Evolutionary conservation across 2,329 filamentous ascomycete species (phyloP), one percentile per base, ranked within the genome.

Genomic region (Clarireedia hainanense): DNA sequence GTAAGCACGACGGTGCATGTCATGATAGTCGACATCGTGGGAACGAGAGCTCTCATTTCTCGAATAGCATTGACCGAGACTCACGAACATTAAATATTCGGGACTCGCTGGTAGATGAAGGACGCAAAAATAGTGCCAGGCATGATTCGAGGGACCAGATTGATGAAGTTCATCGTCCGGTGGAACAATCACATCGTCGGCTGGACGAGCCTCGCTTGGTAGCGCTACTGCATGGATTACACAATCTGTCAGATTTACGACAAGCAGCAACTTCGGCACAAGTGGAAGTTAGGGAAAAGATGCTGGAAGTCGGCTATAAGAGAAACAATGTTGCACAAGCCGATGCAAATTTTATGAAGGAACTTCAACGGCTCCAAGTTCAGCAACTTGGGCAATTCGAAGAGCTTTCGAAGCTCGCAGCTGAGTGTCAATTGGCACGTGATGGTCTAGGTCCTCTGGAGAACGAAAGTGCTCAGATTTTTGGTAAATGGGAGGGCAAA

Each of bases 291-390:
- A 57, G 64, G n/a, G 47, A 65, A 37, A 64, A 62, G 27, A 59
- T 57, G 45, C 58, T 63, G 4, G 58, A 64, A 47, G 63, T 60
- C n/a, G 53, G 50, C 1, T 53, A 60, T 47, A 59, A 64, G 50
- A 52, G 63, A 50, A 45, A 60, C 5, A 40, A 55, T 34, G 59
- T 65, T 3, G 64, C 59, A 50, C 36, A 47, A 12, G 53, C 53
- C 1, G 64, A 66, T 47, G 61, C 54, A 12, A 59, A 58, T 34
- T 63, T 65, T 26, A 65, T 66, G 63, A 57, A 50, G 36, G 59
- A 61, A 47, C 14, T 65, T 17, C 64, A 66, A 54, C 17, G 39
- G 42, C 45, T 64, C 6, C 51, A 53, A 30, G 62, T 59, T 15
- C 47, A 58, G 20, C 60, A 57, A 17, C 39, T 62, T 2, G 36